Percentiles rank a stretch among this genome's conserved stretches.
These are phyloP conservation scores for Hyaloscypha variabilis DNA, from an alignment of 495 filamentous ascomycete genomes.

Conservation along the genomic window DNA sequence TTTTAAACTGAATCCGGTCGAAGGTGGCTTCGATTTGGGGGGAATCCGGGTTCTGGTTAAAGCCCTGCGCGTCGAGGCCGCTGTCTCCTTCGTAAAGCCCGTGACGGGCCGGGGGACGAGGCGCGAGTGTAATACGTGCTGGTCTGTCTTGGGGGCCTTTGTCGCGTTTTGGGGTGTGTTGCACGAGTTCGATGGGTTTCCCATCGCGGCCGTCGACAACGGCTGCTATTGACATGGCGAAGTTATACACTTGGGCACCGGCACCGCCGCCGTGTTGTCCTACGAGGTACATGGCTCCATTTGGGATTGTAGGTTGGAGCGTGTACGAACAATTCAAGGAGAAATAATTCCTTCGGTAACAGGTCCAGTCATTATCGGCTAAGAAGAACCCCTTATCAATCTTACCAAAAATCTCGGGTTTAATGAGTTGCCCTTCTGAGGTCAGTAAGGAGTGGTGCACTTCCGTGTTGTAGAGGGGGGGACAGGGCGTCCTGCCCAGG, in stretches of 20 bases:
- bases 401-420: slow-evolving; percentile 77
- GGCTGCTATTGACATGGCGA: slow-evolving; percentile 86
- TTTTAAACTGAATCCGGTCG: slow-evolving; percentile 95
- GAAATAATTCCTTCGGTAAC: slow-evolving; percentile 95
- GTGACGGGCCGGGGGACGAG: slow-evolving; percentile 58
- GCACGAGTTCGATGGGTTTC: slow-evolving; percentile 84
- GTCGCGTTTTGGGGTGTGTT: slow-evolving; percentile 94
- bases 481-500: slow-evolving; percentile 41
- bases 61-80: slow-evolving; percentile 43
- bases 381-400: slow-evolving; percentile 95
- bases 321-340: slow-evolving; percentile 82
- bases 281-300: slow-evolving; percentile 22
- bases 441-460: slow-evolving; percentile 60
- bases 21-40: slow-evolving; percentile 69
- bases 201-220: slow-evolving; percentile 77
- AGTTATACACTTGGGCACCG: slow-evolving; percentile 58
- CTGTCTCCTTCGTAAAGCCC: slow-evolving; percentile 17
- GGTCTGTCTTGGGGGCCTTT: slow-evolving; percentile 84
- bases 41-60: slow-evolving; percentile 34
- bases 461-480: slow-evolving; percentile 62
- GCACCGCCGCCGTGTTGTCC: slow-evolving; percentile 9
- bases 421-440: slow-evolving; percentile 60
- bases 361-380: slow-evolving; percentile 88
- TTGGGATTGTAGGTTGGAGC: slow-evolving; percentile 52
- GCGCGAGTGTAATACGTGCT: slow-evolving; percentile 66